phyloP scores from a whole-genome alignment of 1,284 basidiomycete genomes.

The Ganoderma leucocontextum region DNA sequence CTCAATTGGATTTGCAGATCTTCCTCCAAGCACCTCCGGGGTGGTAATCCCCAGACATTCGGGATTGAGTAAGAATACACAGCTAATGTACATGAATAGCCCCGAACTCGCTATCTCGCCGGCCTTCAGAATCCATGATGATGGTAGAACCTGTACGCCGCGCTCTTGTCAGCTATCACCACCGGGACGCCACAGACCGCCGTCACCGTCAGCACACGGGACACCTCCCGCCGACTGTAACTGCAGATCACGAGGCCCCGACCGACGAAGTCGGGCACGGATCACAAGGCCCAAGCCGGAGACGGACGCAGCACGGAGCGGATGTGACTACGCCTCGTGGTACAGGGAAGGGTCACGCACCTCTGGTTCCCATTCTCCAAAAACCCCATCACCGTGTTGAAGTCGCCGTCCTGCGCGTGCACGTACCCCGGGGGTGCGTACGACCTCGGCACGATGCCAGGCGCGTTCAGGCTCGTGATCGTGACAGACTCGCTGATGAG shows the following conservation, averaged over 20 bases:
- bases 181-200: background rate
- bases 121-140: constrained; percentile 32
- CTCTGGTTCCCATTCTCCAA: constrained; percentile 67
- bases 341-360: constrained; percentile 34
- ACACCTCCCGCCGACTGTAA: background rate
- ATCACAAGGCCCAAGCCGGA: background rate
- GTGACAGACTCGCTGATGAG: constrained; percentile 53
- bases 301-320: background rate
- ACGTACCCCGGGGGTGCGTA: constrained; percentile 64
- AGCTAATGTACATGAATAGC: background rate
- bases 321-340: background rate
- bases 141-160: constrained; percentile 34
- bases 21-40: background rate
- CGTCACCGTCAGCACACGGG: background rate
- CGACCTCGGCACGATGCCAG: constrained; percentile 53
- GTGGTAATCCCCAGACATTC: background rate
- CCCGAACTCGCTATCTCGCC: background rate
- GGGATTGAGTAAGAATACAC: constrained; percentile 1
- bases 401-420: constrained; percentile 52
- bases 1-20: background rate
- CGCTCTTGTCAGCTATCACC: background rate
- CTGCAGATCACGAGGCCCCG: background rate
- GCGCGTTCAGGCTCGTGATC: constrained; percentile 52
- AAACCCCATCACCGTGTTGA: constrained; percentile 59
- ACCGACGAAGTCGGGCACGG: background rate